Conservation (phyloP, 306 rosid species). For the Carpinus fangiana region DNA sequence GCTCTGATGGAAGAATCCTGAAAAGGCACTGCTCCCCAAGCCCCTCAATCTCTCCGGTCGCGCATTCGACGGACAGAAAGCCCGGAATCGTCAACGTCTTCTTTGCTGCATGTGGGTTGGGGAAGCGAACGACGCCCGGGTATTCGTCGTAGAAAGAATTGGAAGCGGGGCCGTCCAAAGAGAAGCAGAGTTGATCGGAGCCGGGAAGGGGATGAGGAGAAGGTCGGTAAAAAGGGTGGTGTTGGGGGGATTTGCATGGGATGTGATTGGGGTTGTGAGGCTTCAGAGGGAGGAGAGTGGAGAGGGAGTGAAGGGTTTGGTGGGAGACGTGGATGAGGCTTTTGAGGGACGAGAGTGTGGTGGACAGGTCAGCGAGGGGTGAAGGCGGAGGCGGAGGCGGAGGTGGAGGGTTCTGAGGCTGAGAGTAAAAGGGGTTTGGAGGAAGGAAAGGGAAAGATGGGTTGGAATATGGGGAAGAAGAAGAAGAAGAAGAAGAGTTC, state of each 20-base stretch:
- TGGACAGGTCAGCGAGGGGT: neutral
- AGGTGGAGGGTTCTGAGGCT: neutral
- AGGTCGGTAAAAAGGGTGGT: constrained; percentile 60
- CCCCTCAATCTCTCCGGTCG: neutral
- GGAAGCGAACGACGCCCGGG: constrained; percentile 61
- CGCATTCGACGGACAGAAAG: constrained; percentile 51
- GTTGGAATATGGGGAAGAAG: neutral
- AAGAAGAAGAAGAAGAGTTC: neutral
- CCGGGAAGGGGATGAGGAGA: constrained; percentile 40
- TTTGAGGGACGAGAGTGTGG: constrained; percentile 34
- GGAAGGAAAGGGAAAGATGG: neutral
- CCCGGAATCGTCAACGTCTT: constrained; percentile 58
- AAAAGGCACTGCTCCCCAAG: neutral
- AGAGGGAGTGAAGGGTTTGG: constrained; percentile 37
- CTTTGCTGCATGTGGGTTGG: constrained; percentile 27
- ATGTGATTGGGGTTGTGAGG: constrained; percentile 33
- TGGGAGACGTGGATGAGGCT: constrained; percentile 42
- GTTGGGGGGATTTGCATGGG: constrained; percentile 48
- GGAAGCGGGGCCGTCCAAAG: constrained; percentile 40
- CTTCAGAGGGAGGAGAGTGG: constrained; percentile 25
- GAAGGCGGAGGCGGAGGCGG: neutral
- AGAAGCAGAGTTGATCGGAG: constrained; percentile 51
- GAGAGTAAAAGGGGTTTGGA: neutral
- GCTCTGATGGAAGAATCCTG: constrained; percentile 62
- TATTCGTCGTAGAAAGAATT: constrained; percentile 62